phyloP scores from a whole-genome alignment of 495 filamentous ascomycete genomes.

The Bombardia bombarda region DNA sequence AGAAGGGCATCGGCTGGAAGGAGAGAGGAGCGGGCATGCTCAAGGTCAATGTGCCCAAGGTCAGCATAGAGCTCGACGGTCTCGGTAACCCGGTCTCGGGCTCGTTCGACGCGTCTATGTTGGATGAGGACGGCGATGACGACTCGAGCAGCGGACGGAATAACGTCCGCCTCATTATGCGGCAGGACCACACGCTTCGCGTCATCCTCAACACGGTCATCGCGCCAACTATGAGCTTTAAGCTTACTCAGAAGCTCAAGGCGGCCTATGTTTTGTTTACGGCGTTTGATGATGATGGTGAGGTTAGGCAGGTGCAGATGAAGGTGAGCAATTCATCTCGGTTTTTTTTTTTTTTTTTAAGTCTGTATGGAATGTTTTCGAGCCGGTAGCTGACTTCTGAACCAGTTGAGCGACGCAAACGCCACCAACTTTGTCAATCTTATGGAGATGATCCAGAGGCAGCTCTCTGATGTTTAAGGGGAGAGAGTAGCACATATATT shows the following conservation, averaged over 20 bases:
- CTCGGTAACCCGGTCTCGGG: constrained; percentile 29
- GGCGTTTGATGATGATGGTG: constrained; percentile 51
- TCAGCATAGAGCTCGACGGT: constrained; percentile 40
- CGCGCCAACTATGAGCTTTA: constrained; percentile 63
- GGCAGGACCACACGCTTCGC: constrained; percentile 75
- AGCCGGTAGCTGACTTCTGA: too few species aligned
- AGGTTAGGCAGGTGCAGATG: constrained; percentile 52
- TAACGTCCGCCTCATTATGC: constrained; percentile 68
- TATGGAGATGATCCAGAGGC: constrained; percentile 31
- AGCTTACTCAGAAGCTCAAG: constrained; percentile 57
- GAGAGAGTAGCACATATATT: background rate
- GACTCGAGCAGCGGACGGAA: constrained; percentile 14
- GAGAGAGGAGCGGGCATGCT: constrained; percentile 77
- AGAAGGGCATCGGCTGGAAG: constrained; percentile 64
- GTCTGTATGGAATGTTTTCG: background rate
- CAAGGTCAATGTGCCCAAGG: constrained; percentile 68
- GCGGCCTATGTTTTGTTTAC: constrained; percentile 46
- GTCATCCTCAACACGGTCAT: constrained; percentile 80
- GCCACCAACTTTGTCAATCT: constrained; percentile 34
- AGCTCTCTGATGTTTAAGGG: constrained; percentile 21
- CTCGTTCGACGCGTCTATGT: constrained; percentile 41
- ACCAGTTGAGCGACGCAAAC: constrained; percentile 39
- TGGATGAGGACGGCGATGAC: constrained; percentile 35
- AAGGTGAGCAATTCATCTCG: constrained; percentile 41
- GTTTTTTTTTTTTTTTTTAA: background rate